Base-by-base conservation (phyloP, 805 yeast species). In the Starmerella asiatica region DNA sequence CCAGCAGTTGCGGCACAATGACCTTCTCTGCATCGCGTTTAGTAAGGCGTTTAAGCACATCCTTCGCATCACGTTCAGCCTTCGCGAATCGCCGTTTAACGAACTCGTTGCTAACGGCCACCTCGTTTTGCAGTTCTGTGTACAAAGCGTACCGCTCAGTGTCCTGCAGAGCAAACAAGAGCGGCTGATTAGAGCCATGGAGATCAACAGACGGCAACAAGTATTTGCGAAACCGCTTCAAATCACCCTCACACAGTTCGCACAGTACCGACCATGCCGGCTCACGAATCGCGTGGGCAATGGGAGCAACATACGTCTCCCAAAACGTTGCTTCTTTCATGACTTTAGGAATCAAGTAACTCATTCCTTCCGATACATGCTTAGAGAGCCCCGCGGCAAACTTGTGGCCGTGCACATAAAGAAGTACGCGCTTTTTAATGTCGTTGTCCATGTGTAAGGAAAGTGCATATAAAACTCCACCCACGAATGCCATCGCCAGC, bases 121-220 rank as follows among this genome's bases (percentile, higher is more conserved):
- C 34, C 4, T 39, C 34, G 15, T 37, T 28, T 23, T 34, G 35
- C 33, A 46, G 32, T 11, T 46, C 49, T 4, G 43, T 36, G 37
- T 46, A 46, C 16, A 46, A 34, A 15, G 20, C 24, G 34, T 41
- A 44, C 7, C 50, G 36, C 4, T 19, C 30, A 9, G n/a, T 15
- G 4, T 27, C 14, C n/a, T 20, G 17, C 14, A 46, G 36, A 7
- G 1, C n/a, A 30, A 31, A 30, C 19, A 45, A 38, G 8, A 32
- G n/a, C 2, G 38, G 19, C 28, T 21, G 17, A 6, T 11, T 26
- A 3, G 30, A 5, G 5, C 36, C 20, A 9, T 41, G 38, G 5
- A 42, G 21, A 17, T 46, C 50, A 4, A 46, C 18, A 2, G 50
- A 46, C 4, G 50, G 50, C 14, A 46, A 44, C 42, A 46, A 29